Evolutionary conservation across 2,329 filamentous ascomycete species (phyloP).

Genomic region (Clarireedia sp.): DNA sequence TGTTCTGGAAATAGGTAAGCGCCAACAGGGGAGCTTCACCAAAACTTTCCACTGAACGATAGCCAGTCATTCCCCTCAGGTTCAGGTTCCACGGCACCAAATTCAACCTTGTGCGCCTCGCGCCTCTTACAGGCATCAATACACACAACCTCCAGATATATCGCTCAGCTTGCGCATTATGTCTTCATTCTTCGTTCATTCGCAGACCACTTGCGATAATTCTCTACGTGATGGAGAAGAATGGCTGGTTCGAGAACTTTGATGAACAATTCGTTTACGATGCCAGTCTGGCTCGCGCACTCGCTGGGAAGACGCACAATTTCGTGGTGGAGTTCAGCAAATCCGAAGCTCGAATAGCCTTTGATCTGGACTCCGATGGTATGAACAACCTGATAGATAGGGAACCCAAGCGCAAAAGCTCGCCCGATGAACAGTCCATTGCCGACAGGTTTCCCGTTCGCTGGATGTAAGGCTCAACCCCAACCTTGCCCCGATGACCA

Average conservation of each 20-base stretch:
- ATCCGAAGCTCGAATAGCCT: constrained; percentile 45
- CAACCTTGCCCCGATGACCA: neutral
- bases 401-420: constrained; percentile 27
- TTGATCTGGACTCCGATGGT: constrained; percentile 40
- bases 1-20: constrained; percentile 1
- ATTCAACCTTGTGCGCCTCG: constrained; percentile 7
- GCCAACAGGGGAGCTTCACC: neutral
- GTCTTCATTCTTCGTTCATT: neutral
- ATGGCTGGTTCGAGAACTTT: constrained; percentile 35
- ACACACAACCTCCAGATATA: neutral
- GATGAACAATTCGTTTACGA: constrained; percentile 43
- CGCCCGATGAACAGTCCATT: too few species aligned
- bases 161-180: constrained; percentile 1
- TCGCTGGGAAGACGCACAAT: constrained; percentile 39
- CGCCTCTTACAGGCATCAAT: neutral
- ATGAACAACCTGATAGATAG: constrained; percentile 34
- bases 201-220: neutral
- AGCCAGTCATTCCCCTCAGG: constrained; percentile 4
- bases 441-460: constrained; percentile 39
- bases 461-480: constrained; percentile 54
- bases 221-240: constrained; percentile 13
- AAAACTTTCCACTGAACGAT: neutral
- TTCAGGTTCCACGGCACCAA: constrained; percentile 5
- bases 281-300: constrained; percentile 35
- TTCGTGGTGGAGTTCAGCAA: constrained; percentile 60